A percentile compares a stretch with the other conserved stretches of the same genome.
Evolutionary conservation across 2,329 filamentous ascomycete species (phyloP).

Genomic region (Teratosphaeria nubilosa): DNA sequence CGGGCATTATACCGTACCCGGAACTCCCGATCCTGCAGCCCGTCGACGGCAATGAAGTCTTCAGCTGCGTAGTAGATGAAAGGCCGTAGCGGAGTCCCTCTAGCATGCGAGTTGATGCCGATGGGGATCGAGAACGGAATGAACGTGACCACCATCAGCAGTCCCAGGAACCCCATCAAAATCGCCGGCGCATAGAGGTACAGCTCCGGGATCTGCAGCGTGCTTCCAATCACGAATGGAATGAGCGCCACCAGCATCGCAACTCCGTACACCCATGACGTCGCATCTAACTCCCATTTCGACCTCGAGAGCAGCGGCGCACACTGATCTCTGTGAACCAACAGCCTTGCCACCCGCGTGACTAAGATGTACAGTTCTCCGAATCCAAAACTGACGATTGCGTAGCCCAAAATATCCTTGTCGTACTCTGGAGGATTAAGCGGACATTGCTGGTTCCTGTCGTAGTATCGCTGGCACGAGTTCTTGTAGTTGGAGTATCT

Average conservation of each 20-base stretch:
- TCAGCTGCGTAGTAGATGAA: constrained; percentile 26
- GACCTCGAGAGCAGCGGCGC: constrained; percentile 20
- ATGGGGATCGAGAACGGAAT: constrained; percentile 22
- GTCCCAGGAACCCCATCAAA: constrained; percentile 22
- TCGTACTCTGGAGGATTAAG: constrained; percentile 17
- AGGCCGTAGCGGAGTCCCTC: constrained; percentile 18
- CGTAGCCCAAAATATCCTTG: constrained; percentile 20
- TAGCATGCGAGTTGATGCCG: constrained; percentile 23
- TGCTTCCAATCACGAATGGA: constrained; percentile 19
- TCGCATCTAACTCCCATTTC: constrained; percentile 24
- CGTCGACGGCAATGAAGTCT: constrained; percentile 25
- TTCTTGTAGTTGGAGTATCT: constrained; percentile 8
- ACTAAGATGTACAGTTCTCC: constrained; percentile 24
- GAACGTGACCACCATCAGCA: constrained; percentile 20
- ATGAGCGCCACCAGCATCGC: constrained; percentile 21
- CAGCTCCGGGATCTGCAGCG: constrained; percentile 17
- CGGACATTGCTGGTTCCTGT: constrained; percentile 10
- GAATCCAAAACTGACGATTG: constrained; percentile 21
- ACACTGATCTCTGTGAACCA: constrained; percentile 18
- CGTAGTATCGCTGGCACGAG: constrained; percentile 10
- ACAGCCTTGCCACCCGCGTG: constrained; percentile 19
- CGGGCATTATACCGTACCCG: constrained; percentile 23
- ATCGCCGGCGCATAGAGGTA: constrained; percentile 24
- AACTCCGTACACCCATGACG: constrained; percentile 23
- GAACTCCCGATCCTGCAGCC: constrained; percentile 23